These are phyloP conservation scores for Cytospora paraplurivora DNA, from an alignment of 2,329 filamentous ascomycete genomes.

Conservation along the genomic window DNA sequence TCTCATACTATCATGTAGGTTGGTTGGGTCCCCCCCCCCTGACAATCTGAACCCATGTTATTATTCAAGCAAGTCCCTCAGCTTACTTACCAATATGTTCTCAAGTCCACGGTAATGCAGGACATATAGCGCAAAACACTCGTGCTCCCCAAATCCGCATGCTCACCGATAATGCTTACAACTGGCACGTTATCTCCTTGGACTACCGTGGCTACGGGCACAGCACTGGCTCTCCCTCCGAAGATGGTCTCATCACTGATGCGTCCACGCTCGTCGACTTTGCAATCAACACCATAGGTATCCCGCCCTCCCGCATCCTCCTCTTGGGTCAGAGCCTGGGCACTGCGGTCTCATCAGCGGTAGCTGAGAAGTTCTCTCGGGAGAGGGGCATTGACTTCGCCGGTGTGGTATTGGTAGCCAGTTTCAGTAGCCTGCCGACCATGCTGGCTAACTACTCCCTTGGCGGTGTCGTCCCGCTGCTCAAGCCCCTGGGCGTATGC, in stretches of 20 bases:
- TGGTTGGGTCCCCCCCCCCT: conserved; percentile 2
- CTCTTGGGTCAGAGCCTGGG: conserved; percentile 86
- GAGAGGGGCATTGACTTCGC: conserved; percentile 68
- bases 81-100: conserved; percentile 11
- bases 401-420: conserved; percentile 75
- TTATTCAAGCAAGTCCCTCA: conserved; percentile 24
- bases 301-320: conserved; percentile 73
- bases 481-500: conserved; percentile 72
- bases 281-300: conserved; percentile 62
- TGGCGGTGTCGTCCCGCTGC: conserved; percentile 74
- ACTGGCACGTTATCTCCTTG: conserved; percentile 80
- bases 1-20: conserved; percentile 65
- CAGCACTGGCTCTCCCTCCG: conserved; percentile 78
- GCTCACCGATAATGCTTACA: conserved; percentile 67
- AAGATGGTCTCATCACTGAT: conserved; percentile 80
- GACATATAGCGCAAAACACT: conserved; percentile 77
- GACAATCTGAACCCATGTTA: conserved; percentile 11
- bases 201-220: conserved; percentile 89
- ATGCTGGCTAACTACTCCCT: conserved; percentile 79
- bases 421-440: conserved; percentile 73
- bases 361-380: conserved; percentile 67
- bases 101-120: conserved; percentile 63
- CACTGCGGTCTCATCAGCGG: conserved; percentile 77
- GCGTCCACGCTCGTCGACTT: conserved; percentile 74
- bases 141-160: conserved; percentile 78